phyloP scores from a whole-genome alignment of 2,329 filamentous ascomycete species.

The Colletotrichum siamense region DNA sequence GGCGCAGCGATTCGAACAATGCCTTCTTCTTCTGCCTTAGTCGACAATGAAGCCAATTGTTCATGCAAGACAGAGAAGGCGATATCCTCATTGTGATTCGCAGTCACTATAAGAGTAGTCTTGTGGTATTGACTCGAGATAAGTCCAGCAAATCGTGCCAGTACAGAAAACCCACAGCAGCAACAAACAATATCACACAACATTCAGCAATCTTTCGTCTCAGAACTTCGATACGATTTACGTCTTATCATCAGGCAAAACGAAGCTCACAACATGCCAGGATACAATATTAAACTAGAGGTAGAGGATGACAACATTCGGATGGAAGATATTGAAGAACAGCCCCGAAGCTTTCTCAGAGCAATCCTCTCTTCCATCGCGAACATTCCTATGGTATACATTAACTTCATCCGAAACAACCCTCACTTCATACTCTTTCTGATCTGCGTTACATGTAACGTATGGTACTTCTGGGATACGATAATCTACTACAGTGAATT shows the following conservation, averaged over 20 bases:
- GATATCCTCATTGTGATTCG: not conserved
- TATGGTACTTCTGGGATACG: not conserved
- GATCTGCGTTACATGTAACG: not conserved
- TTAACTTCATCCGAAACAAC: not conserved
- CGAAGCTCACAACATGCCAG: not conserved
- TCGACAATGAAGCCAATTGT: not conserved
- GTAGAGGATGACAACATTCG: not conserved
- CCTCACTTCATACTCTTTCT: not conserved
- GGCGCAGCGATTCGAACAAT: not conserved
- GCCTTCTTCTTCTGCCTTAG: not conserved
- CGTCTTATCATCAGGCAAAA: not conserved
- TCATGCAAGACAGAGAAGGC: not conserved
- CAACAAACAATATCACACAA: not conserved
- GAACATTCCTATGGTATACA: not conserved
- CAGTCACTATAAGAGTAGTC: not conserved
- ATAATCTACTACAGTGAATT: not conserved
- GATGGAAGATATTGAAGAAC: not conserved
- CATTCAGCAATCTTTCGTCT: not conserved
- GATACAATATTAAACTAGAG: not conserved
- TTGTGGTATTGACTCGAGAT: not conserved
- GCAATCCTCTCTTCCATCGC: not conserved
- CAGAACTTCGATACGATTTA: not conserved
- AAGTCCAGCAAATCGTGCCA: not conserved
- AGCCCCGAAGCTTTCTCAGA: not conserved
- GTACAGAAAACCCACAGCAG: not conserved